Base-by-base conservation (phyloP, 805 yeast species). In the Wickerhamiella spandovensis region DNA sequence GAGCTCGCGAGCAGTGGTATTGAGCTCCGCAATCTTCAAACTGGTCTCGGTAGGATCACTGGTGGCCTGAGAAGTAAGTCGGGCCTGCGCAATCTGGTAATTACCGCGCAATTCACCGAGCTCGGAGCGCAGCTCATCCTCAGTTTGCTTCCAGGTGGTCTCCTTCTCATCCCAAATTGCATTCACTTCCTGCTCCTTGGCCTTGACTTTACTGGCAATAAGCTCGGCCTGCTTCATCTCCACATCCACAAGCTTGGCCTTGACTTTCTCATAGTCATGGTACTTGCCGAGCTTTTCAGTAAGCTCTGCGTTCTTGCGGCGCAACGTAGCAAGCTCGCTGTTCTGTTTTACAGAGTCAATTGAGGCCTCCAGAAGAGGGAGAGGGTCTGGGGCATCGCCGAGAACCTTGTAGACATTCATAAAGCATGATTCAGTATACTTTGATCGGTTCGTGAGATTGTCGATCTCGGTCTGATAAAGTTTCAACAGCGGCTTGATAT, bases 321-420 rank as follows among this genome's bases (percentile, higher is more conserved):
- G 22, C 15, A 51, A 35, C 10, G 69, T 67, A 51, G 73, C 72
- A 46, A 84, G 65, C 9, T 65, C 65, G 2, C 72, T 74, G 6
- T 74, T 67, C 48, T 84, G 86, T 20, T 74, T 69, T 1, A 74
- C 70, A 18, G 46, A 35, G 15, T 18, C 22, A n/a, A 18, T 20
- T 20, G 46, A 44, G 38, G 79, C 74, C 57, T 83, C 84, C 51
- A 90, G 67, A 42, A 89, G 65, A 4, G 95, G 94, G 54, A 75
- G 77, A 1, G 97, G 97, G 67, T 90, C 97, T 0, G 97, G 97
- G 0, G 94, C 89, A 63, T 89, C 95, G 5, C 88, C 85, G 5
- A 90, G 68, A 15, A 78, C 71, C 50, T 85, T 71, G 68, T 90
- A 90, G 21, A 85, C 71, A 18, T 80, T 78, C 62, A 88, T 77